Evolutionary conservation across 495 filamentous ascomycete species (phyloP).

Genomic region (Aspergillus haitiensis): DNA sequence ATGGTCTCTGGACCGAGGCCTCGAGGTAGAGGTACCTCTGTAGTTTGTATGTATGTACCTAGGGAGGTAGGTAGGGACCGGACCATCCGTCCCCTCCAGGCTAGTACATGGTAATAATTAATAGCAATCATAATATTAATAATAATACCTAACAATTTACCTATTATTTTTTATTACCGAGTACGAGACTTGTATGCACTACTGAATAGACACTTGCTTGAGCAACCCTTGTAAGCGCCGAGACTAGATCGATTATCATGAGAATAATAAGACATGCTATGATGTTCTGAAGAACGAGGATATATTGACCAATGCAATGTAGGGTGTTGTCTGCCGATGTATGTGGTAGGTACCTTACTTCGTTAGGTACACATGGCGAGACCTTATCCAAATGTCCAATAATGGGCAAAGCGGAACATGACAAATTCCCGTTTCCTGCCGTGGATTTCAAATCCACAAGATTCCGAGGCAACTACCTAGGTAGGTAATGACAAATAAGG

Average conservation of each 20-base stretch:
- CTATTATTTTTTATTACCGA: background rate
- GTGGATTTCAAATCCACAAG: background rate
- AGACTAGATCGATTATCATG: too few relatives aligned
- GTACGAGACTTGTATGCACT: too few relatives aligned
- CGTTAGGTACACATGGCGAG: background rate
- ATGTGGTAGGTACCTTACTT: background rate
- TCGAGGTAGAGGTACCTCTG: background rate
- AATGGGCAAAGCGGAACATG: background rate
- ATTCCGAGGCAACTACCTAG: background rate
- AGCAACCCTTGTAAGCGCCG: too few relatives aligned
- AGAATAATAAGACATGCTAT: background rate
- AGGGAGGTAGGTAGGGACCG: too few relatives aligned
- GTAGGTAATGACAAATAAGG: slow-evolving; percentile 1
- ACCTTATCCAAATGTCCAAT: background rate
- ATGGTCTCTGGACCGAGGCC: background rate
- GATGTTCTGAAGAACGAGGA: slow-evolving; percentile 2
- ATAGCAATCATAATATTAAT: too few relatives aligned
- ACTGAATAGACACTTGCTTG: too few relatives aligned
- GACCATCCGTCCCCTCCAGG: too few relatives aligned
- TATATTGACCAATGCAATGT: background rate
- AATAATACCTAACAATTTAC: too few relatives aligned
- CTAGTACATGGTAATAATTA: too few relatives aligned
- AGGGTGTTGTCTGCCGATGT: background rate
- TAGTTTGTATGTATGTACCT: too few relatives aligned
- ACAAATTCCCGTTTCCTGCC: background rate